Conservation (phyloP, 2,329 filamentous ascomycete species). For the Xylaria sp. region DNA sequence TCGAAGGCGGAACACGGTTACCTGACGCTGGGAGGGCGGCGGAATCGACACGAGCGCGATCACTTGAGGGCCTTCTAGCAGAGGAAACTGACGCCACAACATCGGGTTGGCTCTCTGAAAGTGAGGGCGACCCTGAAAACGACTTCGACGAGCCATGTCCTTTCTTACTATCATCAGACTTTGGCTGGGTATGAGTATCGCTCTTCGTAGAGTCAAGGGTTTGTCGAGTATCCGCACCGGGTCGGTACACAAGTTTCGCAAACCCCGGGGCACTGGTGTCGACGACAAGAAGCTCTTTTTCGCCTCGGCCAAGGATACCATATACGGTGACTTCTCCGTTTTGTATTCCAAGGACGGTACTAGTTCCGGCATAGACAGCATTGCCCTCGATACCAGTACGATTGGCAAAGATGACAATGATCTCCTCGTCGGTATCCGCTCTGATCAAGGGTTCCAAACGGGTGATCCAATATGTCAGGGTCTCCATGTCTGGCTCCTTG, state of each 20-base stretch:
- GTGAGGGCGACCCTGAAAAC: neutral
- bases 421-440: slow-evolving; percentile 47
- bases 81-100: neutral
- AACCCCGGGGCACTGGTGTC: slow-evolving; percentile 49
- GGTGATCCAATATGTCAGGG: slow-evolving; percentile 68
- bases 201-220: neutral
- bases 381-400: slow-evolving; percentile 61
- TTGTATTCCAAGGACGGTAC: slow-evolving; percentile 62
- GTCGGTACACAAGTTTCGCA: slow-evolving; percentile 41
- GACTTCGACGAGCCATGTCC: neutral
- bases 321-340: slow-evolving; percentile 62
- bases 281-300: slow-evolving; percentile 62
- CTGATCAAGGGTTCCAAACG: slow-evolving; percentile 62
- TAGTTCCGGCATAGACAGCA: slow-evolving; percentile 68
- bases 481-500: slow-evolving; percentile 63
- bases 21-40: neutral
- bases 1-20: neutral
- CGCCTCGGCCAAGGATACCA: slow-evolving; percentile 64
- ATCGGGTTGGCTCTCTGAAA: neutral
- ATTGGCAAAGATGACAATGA: slow-evolving; percentile 67
- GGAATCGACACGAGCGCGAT: neutral
- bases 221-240: slow-evolving; percentile 13
- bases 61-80: neutral
- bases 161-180: neutral
- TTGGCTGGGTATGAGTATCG: neutral